Evolutionary conservation across 345 rosid species (phyloP), one percentile per base, ranked within the genome.

Genomic region (Salix dunnii): DNA sequence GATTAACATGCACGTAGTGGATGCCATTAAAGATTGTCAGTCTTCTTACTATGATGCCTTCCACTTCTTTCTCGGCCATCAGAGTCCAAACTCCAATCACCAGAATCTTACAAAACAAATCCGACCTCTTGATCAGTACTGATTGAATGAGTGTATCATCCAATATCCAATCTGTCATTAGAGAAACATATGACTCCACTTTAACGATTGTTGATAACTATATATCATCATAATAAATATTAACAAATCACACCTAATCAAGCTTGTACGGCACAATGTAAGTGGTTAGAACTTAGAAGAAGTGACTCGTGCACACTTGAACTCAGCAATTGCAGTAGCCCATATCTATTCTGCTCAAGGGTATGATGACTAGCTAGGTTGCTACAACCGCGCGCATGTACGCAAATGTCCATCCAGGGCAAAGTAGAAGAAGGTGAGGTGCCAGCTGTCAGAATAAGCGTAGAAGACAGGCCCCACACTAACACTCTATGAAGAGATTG

Each of bases 381-480:
- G 70, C 62, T 10, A 33, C 10, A 17, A 70, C 63, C 64, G 75
- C 49, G 64, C 43, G 71, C 80, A 46, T 62, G 70, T 10, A 9
- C 23, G 46, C 42, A 28, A 17, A 68, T 55, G 16, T 12, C 40
- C 58, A 11, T 38, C 33, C 63, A n/a, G 7, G 10, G 40, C 13
- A 31, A 20, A 20, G 42, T 7, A 25, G 33, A 17, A 18, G 60
- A 27, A 63, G 64, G 75, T 17, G 31, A 71, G 65, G 51, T 48
- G 74, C 35, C 74, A 75, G n/a, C 35, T 75, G 78, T 67, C 72
- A 51, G n/a, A n/a, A 20, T 9, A 66, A 27, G 68, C 67, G 31
- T 58, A 21, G 17, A n/a, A 63, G 53, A 8, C 42, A 49, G 18
- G 7, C 18, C 23, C 64, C 67, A 55, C 73, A 68, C 73, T 55